phyloP scores from a whole-genome alignment of 495 filamentous ascomycete species.

The Letharia lupina region DNA sequence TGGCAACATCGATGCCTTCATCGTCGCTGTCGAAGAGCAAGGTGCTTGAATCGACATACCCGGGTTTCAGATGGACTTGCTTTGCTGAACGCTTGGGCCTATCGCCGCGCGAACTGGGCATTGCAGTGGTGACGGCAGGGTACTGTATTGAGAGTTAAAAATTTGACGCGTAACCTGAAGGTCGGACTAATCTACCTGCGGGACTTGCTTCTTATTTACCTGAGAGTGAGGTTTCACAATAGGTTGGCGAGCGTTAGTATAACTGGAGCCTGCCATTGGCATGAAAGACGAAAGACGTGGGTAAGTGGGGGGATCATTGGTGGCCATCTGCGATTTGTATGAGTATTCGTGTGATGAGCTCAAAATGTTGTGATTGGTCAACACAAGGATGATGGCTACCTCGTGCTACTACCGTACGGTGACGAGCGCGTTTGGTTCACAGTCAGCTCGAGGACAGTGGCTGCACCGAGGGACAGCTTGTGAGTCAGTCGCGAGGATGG shows the following conservation, averaged over 20 bases:
- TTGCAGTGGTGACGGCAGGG: not conserved
- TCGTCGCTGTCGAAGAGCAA: conserved; percentile 12
- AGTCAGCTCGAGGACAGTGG: not conserved
- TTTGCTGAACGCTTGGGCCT: conserved; percentile 10
- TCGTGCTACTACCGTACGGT: not conserved
- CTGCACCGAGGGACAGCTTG: not conserved
- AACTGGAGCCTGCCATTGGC: not conserved
- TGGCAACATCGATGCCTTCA: not conserved
- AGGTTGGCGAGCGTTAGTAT: not conserved
- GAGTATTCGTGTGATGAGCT: not conserved
- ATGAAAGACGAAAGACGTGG: not conserved
- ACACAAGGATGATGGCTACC: not conserved
- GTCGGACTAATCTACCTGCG: not conserved
- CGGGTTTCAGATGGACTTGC: not conserved
- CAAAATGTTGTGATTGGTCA: not conserved
- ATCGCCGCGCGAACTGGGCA: not conserved
- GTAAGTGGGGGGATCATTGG: not conserved
- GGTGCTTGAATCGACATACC: conserved; percentile 13
- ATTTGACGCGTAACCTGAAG: not conserved
- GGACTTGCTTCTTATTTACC: not conserved
- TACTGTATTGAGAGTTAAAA: not conserved
- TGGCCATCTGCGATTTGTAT: not conserved
- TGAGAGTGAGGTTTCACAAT: not conserved
- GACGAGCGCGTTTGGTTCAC: not conserved
- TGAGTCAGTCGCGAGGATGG: not conserved